These are phyloP conservation scores for Heterobasidion irregulare DNA, from an alignment of 1,284 basidiomycete species.

Conservation along the genomic window DNA sequence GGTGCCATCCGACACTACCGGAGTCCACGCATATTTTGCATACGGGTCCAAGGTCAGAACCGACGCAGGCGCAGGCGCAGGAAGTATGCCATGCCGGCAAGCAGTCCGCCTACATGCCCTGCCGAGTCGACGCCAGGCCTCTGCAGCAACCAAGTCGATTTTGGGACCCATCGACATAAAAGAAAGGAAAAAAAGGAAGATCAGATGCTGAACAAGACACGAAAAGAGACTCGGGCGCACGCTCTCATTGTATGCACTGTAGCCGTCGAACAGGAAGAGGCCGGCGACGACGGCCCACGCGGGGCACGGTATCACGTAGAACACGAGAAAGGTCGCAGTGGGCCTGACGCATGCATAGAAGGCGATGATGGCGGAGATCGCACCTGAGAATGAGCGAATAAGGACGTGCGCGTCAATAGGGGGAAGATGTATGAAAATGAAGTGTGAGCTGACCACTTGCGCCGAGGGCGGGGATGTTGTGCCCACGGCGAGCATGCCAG, in stretches of 20 bases:
- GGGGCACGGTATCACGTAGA: conserved; percentile 77
- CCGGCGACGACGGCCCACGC: conserved; percentile 76
- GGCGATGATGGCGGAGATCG: conserved; percentile 69
- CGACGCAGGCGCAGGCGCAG: conserved; percentile 3
- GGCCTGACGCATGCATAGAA: conserved; percentile 70
- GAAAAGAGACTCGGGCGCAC: conserved; percentile 18
- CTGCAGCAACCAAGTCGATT: conserved; percentile 18
- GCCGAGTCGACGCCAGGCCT: conserved; percentile 52
- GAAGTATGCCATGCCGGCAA: conserved; percentile 62
- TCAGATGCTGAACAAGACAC: too few species aligned
- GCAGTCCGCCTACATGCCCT: conserved; percentile 74
- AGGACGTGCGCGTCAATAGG: background rate
- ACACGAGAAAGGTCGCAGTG: conserved; percentile 63
- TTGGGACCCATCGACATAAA: background rate
- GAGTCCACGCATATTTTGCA: background rate
- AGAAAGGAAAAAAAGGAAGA: background rate
- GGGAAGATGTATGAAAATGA: background rate
- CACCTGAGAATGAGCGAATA: conserved; percentile 32
- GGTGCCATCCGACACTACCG: too few species aligned
- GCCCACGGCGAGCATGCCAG: conserved; percentile 40
- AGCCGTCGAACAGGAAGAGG: conserved; percentile 68
- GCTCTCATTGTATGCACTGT: conserved; percentile 31
- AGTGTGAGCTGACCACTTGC: conserved; percentile 53
- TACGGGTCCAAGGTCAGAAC: conserved; percentile 4
- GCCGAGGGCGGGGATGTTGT: conserved; percentile 45